phyloP scores from a whole-genome alignment of 768 basidiomycete genomes.

The Phaffia australis region DNA sequence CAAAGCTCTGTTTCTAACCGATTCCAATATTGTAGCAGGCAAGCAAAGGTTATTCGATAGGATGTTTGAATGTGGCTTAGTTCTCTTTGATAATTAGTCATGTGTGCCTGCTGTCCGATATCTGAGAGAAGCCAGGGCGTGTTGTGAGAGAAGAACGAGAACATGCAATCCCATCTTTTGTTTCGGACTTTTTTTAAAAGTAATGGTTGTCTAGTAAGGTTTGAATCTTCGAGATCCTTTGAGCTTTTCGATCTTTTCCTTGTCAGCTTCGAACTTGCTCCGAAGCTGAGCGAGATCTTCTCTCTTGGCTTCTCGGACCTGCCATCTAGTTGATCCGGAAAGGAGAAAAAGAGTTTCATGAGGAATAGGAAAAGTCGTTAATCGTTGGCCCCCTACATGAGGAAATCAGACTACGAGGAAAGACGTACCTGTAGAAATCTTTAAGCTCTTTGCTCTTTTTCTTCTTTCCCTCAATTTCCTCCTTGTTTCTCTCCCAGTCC shows the following conservation, averaged over 20 bases:
- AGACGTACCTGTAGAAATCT: slow-evolving; percentile 66
- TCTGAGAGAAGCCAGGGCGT: too few species aligned
- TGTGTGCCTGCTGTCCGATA: too few species aligned
- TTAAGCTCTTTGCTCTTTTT: slow-evolving; percentile 39
- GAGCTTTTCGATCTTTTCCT: slow-evolving; percentile 66
- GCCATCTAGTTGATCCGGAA: slow-evolving; percentile 47
- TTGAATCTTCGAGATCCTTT: slow-evolving; percentile 72
- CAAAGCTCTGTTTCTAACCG: too few species aligned
- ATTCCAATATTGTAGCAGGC: too few species aligned
- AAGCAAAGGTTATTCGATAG: too few species aligned
- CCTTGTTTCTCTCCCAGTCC: slow-evolving; percentile 41
- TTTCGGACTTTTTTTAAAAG: neutral
- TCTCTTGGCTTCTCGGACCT: slow-evolving; percentile 61
- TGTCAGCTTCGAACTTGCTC: slow-evolving; percentile 77
- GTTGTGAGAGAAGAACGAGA: too few species aligned
- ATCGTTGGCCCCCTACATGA: too few species aligned
- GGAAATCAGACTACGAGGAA: neutral
- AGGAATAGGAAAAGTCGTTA: too few species aligned
- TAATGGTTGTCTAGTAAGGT: slow-evolving; percentile 52
- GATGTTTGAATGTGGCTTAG: too few species aligned
- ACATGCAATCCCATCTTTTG: too few species aligned
- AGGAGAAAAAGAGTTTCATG: neutral
- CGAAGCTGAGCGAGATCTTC: slow-evolving; percentile 56
- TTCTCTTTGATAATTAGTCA: too few species aligned
- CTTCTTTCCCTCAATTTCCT: slow-evolving; percentile 57